phyloP scores from a whole-genome alignment of 2,329 filamentous ascomycete genomes.

The Apiospora arundinis region DNA sequence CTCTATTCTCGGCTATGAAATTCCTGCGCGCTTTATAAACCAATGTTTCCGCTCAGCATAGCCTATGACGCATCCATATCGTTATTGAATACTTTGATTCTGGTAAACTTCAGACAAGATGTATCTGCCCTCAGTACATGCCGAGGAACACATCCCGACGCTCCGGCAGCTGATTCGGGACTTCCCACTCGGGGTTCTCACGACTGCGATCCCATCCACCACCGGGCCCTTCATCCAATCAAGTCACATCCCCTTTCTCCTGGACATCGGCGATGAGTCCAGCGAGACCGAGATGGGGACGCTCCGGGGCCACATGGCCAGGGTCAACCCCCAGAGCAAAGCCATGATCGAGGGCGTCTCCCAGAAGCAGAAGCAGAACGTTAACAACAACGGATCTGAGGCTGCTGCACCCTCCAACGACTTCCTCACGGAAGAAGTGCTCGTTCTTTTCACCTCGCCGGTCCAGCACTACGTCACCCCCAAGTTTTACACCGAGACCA shows the following conservation, averaged over 20 bases:
- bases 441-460: constrained; percentile 66
- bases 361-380: background rate
- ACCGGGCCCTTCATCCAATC: constrained; percentile 59
- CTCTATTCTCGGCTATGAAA: background rate
- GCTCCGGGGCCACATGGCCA: constrained; percentile 67
- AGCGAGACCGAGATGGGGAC: constrained; percentile 48
- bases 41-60: background rate
- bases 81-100: background rate
- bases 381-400: background rate
- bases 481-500: constrained; percentile 71
- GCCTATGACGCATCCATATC: background rate
- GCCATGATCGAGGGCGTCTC: constrained; percentile 58
- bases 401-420: constrained; percentile 28
- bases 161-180: constrained; percentile 63
- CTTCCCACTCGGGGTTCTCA: constrained; percentile 68
- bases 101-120: constrained; percentile 45
- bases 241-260: constrained; percentile 66
- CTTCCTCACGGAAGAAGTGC: constrained; percentile 58
- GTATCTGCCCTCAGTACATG: constrained; percentile 63
- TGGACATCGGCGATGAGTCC: constrained; percentile 54
- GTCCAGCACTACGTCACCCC: constrained; percentile 71
- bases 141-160: constrained; percentile 53
- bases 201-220: constrained; percentile 62
- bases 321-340: constrained; percentile 68
- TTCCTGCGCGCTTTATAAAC: background rate